A percentile compares a stretch with the other conserved stretches of the same genome.
Conservation (phyloP, 495 filamentous ascomycete genomes). For the Aspergillus coremiiformis region DNA sequence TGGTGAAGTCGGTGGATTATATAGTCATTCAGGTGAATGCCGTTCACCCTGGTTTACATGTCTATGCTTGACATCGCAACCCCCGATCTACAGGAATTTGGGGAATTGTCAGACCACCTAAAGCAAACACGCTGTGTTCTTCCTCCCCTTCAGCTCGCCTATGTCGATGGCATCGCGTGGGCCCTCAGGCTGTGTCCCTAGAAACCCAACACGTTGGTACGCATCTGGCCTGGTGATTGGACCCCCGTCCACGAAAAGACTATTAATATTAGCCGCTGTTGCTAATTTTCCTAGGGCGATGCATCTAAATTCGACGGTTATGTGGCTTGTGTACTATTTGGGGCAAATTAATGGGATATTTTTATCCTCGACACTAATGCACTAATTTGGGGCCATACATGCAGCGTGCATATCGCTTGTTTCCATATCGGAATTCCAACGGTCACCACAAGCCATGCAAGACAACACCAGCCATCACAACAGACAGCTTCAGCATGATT, state of each 20-base stretch:
- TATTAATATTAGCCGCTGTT: conserved; percentile 2
- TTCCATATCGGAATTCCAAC: background rate
- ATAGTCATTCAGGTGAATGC: background rate
- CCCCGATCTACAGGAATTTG: background rate
- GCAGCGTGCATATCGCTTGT: background rate
- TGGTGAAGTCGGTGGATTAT: background rate
- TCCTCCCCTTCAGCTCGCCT: background rate
- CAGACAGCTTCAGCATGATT: background rate
- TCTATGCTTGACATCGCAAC: background rate
- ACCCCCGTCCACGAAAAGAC: background rate
- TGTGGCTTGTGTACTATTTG: background rate
- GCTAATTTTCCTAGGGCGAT: background rate
- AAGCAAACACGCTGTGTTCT: too few relatives aligned
- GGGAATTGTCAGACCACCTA: background rate
- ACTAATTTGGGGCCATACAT: background rate
- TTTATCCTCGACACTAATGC: background rate
- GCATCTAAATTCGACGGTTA: background rate
- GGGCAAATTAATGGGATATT: background rate
- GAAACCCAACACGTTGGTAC: conserved; percentile 1
- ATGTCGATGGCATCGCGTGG: background rate
- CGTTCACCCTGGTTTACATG: background rate
- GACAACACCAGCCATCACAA: background rate
- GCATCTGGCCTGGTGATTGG: background rate
- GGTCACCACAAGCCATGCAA: background rate
- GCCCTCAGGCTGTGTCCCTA: background rate